Conservation (phyloP, 495 filamentous ascomycete genomes). For the Apiosordaria backusii region DNA sequence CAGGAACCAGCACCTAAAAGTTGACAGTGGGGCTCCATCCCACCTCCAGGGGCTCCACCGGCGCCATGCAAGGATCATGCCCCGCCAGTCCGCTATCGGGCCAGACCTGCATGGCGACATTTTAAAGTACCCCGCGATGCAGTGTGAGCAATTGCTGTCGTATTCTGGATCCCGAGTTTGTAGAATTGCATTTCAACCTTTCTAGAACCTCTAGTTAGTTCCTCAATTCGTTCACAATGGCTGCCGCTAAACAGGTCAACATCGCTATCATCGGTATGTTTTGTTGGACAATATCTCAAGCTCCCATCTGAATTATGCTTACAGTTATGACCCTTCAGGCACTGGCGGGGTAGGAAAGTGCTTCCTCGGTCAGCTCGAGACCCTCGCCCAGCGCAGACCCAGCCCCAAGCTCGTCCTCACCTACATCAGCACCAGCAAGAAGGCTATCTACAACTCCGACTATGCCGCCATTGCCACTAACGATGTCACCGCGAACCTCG, state of each 20-base stretch:
- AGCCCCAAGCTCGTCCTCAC: conserved; percentile 63
- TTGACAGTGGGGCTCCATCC: conserved; percentile 7
- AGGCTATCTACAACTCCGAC: conserved; percentile 62
- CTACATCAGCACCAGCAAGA: conserved; percentile 76
- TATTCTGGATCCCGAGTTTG: not conserved
- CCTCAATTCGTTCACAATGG: conserved; percentile 20
- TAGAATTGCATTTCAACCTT: conserved; percentile 1
- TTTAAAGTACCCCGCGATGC: conserved; percentile 20
- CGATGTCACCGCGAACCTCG: conserved; percentile 53
- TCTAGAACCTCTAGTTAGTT: not conserved
- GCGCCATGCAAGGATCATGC: conserved; percentile 1
- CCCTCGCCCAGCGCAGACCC: conserved; percentile 52
- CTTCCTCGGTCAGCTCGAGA: conserved; percentile 77
- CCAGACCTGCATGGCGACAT: conserved; percentile 18
- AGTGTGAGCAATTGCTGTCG: conserved; percentile 3
- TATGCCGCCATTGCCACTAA: conserved; percentile 56
- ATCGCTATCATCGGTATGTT: conserved; percentile 34
- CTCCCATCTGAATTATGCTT: not conserved
- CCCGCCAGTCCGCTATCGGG: conserved; percentile 1
- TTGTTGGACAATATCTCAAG: not conserved
- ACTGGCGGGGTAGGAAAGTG: conserved; percentile 88
- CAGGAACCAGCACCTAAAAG: conserved; percentile 4
- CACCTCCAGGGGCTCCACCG: not conserved
- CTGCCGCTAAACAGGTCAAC: conserved; percentile 29
- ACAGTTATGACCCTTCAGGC: conserved; percentile 50